These are phyloP conservation scores for Metarhizium rileyi DNA, from an alignment of 2,329 filamentous ascomycete species.

Conservation along the genomic window DNA sequence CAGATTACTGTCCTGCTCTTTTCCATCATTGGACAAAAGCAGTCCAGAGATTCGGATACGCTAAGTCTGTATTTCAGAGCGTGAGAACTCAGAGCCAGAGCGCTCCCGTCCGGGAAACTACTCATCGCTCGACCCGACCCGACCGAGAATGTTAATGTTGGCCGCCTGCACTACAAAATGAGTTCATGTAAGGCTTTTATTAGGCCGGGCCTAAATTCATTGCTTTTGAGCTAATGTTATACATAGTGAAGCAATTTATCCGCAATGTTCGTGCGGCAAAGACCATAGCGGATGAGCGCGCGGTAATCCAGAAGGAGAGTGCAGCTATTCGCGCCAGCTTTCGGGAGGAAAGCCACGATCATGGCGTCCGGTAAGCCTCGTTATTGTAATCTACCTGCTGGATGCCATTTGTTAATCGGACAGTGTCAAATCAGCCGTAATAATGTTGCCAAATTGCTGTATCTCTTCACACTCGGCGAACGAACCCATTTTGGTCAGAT, in stretches of 20 bases:
- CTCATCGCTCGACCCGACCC: neutral
- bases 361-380: constrained; percentile 65
- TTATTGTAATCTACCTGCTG: neutral
- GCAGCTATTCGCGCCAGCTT: constrained; percentile 96
- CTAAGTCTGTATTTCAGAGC: neutral
- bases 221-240: constrained; percentile 6
- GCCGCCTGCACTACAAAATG: constrained; percentile 20
- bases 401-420: neutral
- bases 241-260: constrained; percentile 95
- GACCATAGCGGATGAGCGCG: constrained; percentile 96
- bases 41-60: neutral
- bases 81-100: neutral
- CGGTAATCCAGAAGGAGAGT: constrained; percentile 98
- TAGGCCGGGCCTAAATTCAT: neutral
- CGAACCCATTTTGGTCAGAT: constrained; percentile 98
- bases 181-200: constrained; percentile 26
- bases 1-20: neutral
- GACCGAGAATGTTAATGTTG: neutral
- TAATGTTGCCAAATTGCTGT: constrained; percentile 96
- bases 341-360: constrained; percentile 90
- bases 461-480: constrained; percentile 95
- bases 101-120: neutral
- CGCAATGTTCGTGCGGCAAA: constrained; percentile 97
- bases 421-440: constrained; percentile 57
- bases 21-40: neutral